phyloP scores from a whole-genome alignment of 148 eudicot species.

The Diospyros lotus region DNA sequence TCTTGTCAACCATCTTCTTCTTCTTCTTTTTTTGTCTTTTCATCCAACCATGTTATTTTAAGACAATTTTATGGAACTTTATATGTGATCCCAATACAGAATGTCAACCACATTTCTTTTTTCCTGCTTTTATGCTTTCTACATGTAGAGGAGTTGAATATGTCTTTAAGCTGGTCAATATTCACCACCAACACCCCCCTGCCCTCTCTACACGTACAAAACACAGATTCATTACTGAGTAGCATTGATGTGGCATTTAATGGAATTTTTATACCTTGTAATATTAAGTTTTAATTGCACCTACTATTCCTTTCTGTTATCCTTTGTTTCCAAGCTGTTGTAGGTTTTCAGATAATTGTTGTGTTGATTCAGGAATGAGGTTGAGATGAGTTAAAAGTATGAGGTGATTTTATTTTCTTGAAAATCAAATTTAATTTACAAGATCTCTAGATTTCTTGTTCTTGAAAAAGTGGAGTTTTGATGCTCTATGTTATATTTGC shows the following conservation, averaged over 20 bases:
- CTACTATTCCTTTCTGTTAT: background rate
- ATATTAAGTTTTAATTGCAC: too few relatives aligned
- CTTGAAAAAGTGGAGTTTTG: background rate
- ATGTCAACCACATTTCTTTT: background rate
- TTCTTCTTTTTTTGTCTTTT: background rate
- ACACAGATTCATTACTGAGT: too few relatives aligned
- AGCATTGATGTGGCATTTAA: too few relatives aligned
- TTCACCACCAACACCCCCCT: too few relatives aligned
- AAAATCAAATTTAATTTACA: background rate
- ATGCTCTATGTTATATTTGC: background rate
- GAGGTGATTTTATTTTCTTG: background rate
- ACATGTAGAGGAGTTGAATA: background rate
- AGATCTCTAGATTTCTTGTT: background rate
- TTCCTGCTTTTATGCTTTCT: background rate
- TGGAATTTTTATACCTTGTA: too few relatives aligned
- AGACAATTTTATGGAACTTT: background rate
- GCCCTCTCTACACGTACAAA: too few relatives aligned
- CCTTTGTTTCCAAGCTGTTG: background rate
- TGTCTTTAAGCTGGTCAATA: too few relatives aligned
- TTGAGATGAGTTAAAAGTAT: background rate
- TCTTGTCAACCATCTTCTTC: background rate
- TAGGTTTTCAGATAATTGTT: background rate
- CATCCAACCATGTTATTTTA: background rate
- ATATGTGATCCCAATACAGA: background rate
- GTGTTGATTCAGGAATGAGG: background rate